Evolutionary conservation across 352 stramenopile species (phyloP), one percentile per base, ranked within the genome.

Genomic region (Phytophthora citrophthora): DNA sequence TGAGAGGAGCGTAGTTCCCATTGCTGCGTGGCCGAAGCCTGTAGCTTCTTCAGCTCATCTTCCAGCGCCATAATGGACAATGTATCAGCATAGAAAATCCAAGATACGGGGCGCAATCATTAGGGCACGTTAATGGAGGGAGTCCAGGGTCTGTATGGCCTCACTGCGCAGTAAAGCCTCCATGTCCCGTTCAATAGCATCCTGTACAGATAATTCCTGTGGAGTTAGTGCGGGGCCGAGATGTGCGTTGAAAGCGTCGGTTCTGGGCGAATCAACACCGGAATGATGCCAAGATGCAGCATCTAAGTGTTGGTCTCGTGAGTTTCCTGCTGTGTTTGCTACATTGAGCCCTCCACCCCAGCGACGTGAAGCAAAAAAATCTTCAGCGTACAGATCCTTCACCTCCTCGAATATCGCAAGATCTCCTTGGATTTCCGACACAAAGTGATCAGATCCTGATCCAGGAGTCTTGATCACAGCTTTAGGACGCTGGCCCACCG

Each of bases 351-450:
- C 44, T 36, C 46, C 38, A 15, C 52, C 49, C 61, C 67, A 75
- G 32, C 55, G 61, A n/a, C 52, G 61, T 8, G 67, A 75, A 1
- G 61, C 52, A 43, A 70, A 79, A 5, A 79, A 39, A 38, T 84
- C 68, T 53, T 72, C 67, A 18, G 71, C 65, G 38, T 76, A 79
- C 36, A 79, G 41, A 11, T 79, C 67, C 32, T 79, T 79, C 23
- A 79, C 67, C 9, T 74, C 61, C 23, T 86, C 66, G 40, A 86
- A 83, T 3, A 82, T 49, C 6, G 68, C 75, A n/a, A 84, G 58
- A 29, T 79, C 77, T 12, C 70, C 65, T 24, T 67, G 45, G 6
- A 55, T 45, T 23, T 54, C 50, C 11, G 54, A 55, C 9, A 46
- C 10, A 45, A 61, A 72, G 11, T 46, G 26, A 36, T 74, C 43